Percentiles rank a stretch among this genome's conserved stretches.
Conservation (phyloP, 108 stramenopile species). For the Fragilaria crotonensis region DNA sequence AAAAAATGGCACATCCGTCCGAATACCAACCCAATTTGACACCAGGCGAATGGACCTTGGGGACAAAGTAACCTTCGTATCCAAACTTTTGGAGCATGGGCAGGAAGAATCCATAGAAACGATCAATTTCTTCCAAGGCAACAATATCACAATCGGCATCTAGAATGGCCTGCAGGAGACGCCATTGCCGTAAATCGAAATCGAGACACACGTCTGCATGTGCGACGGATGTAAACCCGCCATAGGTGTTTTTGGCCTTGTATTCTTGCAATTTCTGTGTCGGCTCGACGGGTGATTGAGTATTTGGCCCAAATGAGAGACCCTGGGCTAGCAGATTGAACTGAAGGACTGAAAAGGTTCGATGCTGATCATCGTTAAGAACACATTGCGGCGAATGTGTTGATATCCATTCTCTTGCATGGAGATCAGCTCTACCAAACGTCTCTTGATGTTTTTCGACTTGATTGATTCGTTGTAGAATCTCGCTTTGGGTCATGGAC, state of each 20-base stretch:
- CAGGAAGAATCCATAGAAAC: conserved; percentile 31
- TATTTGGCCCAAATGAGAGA: conserved; percentile 30
- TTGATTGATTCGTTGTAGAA: background rate
- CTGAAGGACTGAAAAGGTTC: conserved; percentile 27
- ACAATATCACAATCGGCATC: conserved; percentile 27
- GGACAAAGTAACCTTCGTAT: conserved; percentile 35
- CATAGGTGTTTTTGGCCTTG: conserved; percentile 13
- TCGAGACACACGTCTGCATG: conserved; percentile 27
- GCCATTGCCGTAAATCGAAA: conserved; percentile 39
- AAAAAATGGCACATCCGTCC: conserved; percentile 48
- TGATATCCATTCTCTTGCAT: conserved; percentile 3
- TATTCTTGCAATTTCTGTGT: background rate
- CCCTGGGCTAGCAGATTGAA: conserved; percentile 47
- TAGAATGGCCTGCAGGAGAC: conserved; percentile 36
- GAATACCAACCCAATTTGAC: conserved; percentile 42
- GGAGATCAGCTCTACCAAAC: conserved; percentile 1
- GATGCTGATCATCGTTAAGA: background rate
- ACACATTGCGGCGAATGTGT: background rate
- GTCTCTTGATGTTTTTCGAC: conserved; percentile 5
- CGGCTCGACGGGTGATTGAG: conserved; percentile 17
- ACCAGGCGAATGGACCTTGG: conserved; percentile 35
- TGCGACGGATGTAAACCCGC: conserved; percentile 31
- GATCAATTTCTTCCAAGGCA: conserved; percentile 49
- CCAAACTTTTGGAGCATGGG: conserved; percentile 25
- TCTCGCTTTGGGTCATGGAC: background rate